These are phyloP conservation scores for Monilinia laxa DNA, from an alignment of 2,329 filamentous ascomycete species.

Conservation along the genomic window DNA sequence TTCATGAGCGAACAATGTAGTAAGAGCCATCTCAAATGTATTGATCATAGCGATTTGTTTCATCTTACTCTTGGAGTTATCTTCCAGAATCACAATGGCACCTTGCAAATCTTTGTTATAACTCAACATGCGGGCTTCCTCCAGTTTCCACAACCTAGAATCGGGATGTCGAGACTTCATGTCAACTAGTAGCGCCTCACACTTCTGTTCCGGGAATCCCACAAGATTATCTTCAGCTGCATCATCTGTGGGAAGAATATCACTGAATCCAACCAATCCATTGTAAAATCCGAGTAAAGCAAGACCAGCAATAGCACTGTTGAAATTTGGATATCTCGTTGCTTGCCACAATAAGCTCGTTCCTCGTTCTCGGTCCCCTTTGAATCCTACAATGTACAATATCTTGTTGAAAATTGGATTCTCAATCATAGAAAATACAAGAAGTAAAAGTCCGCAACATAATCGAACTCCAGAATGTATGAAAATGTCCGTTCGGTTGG, in stretches of 20 bases:
- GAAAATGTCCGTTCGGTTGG: constrained; percentile 78
- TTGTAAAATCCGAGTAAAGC: constrained; percentile 86
- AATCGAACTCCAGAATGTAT: constrained; percentile 86
- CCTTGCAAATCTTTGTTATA: constrained; percentile 64
- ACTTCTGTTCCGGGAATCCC: constrained; percentile 70
- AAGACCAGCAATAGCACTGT: constrained; percentile 85
- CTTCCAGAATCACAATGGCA: constrained; percentile 64
- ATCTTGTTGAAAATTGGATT: constrained; percentile 88
- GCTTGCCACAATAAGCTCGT: constrained; percentile 88
- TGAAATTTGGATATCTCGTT: constrained; percentile 80
- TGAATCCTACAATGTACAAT: constrained; percentile 85
- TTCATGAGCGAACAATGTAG: constrained; percentile 74
- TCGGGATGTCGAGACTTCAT: constrained; percentile 80
- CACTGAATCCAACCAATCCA: constrained; percentile 78
- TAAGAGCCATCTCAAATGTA: constrained; percentile 79
- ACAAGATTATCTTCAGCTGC: constrained; percentile 58
- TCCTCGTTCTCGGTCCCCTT: constrained; percentile 80
- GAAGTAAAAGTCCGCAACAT: constrained; percentile 81
- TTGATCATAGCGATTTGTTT: constrained; percentile 85
- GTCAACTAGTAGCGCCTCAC: constrained; percentile 63
- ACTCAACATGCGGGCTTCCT: constrained; percentile 77
- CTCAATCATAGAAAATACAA: constrained; percentile 82
- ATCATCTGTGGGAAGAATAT: constrained; percentile 71
- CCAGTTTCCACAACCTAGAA: constrained; percentile 81
- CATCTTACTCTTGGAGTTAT: constrained; percentile 66